Percentiles rank a stretch among this genome's conserved stretches.
Conservation (phyloP, 1,139 yeast species). For the Petasospora rhodanensis region DNA sequence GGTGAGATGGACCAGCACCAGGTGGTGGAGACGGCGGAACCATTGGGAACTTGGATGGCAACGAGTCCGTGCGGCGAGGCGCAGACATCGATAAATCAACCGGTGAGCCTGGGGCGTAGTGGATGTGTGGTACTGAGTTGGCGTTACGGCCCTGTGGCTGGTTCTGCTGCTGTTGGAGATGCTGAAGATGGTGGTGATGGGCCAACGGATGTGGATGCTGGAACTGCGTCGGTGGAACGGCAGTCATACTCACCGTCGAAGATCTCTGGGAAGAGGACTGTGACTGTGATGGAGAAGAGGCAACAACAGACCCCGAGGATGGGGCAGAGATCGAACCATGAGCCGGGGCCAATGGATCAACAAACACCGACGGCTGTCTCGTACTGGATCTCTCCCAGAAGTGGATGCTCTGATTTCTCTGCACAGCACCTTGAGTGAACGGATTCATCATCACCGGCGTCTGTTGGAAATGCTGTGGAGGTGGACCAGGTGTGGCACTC, state of each 20-base stretch:
- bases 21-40: no score
- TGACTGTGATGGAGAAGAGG: slow-evolving; percentile 10
- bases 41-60: slow-evolving; percentile 12
- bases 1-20: slow-evolving; percentile 3
- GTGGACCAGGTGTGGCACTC: slow-evolving; percentile 2
- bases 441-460: slow-evolving; percentile 9
- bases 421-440: slow-evolving; percentile 7
- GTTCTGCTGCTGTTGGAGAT: no score
- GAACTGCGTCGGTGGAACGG: slow-evolving; percentile 6
- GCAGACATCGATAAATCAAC: background rate
- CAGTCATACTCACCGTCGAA: slow-evolving; percentile 7
- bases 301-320: no score
- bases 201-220: slow-evolving; percentile 5
- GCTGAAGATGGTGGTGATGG: slow-evolving; percentile 4
- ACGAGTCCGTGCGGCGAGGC: slow-evolving; percentile 14
- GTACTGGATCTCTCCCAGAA: slow-evolving; percentile 23
- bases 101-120: slow-evolving; percentile 7
- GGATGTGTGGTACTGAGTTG: slow-evolving; percentile 14
- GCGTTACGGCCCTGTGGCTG: slow-evolving; percentile 4
- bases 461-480: slow-evolving; percentile 4
- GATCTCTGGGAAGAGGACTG: slow-evolving; percentile 8
- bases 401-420: slow-evolving; percentile 19
- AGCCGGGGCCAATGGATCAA: slow-evolving; percentile 22
- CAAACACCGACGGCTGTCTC: slow-evolving; percentile 24
- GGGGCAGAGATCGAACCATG: no score